Base-by-base conservation (phyloP, 2,329 filamentous ascomycete genomes). In the Sclerotinia subarctica region DNA sequence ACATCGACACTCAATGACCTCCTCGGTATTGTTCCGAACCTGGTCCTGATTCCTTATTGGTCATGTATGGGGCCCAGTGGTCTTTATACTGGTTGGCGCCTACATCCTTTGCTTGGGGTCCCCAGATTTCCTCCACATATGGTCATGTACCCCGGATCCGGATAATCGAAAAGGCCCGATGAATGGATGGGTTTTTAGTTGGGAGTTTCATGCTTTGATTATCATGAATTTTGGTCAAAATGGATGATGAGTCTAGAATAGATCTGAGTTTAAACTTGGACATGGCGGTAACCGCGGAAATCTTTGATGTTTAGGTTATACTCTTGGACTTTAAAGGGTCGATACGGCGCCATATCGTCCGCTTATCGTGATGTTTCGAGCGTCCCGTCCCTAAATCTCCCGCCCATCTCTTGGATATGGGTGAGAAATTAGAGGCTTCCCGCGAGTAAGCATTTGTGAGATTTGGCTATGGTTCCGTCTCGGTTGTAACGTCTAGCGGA, bases 81-180 rank as follows among this genome's bases (percentile, higher is more conserved):
- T 57, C 32, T 56, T 38, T 32, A 24, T 8, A 57, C n/a, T 17
- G 17, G 54, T 57, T 57, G 54, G 54, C 21, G 54, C 54, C 26
- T 42, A 42, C n/a, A 21, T 32, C 19, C 7, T 38, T 57, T 57
- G 17, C 38, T 29, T 59, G 56, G 56, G 56, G 56, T 59, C 56
- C 56, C 56, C 56, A 35, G 56, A 59, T 59, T 59, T 13, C 24
- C 42, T 59, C 56, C 56, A 44, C 56, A 59, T 59, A 5, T 42
- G 35, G 54, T 19, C 17, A 44, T 58, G 54, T 58, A 58, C 35
- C 54, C 54, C 54, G 54, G 54, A 58, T 44, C 38, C 35, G 35
- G 54, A 58, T 58, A 58, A 58, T 58, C 54, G 7, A 58, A 58
- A 58, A 58, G 54, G 54, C n/a, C 54, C 54, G 54, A 58, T 58